A percentile compares a stretch with the other conserved stretches of the same genome.
phyloP scores from a whole-genome alignment of 2,329 filamentous ascomycete genomes.

The Botrytis hyacinthi region DNA sequence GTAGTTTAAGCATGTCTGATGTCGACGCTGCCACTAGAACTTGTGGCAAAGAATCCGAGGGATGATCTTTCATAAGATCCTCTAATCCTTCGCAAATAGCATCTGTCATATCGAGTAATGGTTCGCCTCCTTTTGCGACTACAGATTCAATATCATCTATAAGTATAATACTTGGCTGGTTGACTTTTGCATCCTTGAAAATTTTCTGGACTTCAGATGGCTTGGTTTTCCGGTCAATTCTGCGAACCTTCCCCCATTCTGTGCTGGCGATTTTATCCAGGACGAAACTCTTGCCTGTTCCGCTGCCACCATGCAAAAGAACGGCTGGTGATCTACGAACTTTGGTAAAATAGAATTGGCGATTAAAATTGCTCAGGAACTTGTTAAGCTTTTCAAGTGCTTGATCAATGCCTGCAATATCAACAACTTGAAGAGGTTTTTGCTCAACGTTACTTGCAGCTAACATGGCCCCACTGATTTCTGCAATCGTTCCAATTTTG shows the following conservation, averaged over 20 bases:
- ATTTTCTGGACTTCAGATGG: conserved; percentile 59
- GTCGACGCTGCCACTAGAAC: conserved; percentile 76
- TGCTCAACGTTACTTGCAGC: conserved; percentile 20
- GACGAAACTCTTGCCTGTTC: conserved; percentile 80
- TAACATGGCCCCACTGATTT: conserved; percentile 16
- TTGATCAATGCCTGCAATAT: conserved; percentile 65
- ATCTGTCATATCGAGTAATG: conserved; percentile 50
- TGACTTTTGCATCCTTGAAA: conserved; percentile 66
- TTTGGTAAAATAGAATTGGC: conserved; percentile 34
- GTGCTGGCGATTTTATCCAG: conserved; percentile 65
- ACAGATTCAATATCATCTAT: conserved; percentile 76
- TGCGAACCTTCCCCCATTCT: conserved; percentile 68
- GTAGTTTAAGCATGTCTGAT: conserved; percentile 69
- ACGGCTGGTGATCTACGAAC: conserved; percentile 41
- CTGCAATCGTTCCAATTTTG: conserved; percentile 28
- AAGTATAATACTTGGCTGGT: conserved; percentile 73
- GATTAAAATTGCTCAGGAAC: conserved; percentile 58
- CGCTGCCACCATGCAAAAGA: conserved; percentile 71
- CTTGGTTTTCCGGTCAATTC: conserved; percentile 56
- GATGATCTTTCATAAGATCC: conserved; percentile 45
- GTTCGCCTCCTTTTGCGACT: conserved; percentile 57
- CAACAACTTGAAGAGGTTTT: conserved; percentile 45
- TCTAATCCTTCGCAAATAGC: conserved; percentile 56
- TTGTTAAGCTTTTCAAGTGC: conserved; percentile 66
- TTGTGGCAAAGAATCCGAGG: conserved; percentile 42